Evolutionary conservation across 768 basidiomycete genomes (phyloP).

Genomic region (Termitomyces sp.): DNA sequence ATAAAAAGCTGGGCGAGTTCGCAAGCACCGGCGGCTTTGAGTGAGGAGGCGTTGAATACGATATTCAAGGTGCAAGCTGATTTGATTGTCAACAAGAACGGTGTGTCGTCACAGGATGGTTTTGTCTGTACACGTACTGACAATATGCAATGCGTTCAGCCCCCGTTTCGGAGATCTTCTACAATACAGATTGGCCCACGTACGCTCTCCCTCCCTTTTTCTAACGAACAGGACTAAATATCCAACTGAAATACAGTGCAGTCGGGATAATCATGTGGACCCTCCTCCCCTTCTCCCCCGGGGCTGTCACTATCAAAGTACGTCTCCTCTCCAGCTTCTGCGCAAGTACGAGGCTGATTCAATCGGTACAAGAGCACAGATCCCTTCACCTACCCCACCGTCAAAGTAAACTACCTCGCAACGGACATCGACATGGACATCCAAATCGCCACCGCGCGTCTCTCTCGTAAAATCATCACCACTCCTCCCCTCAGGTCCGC

Average conservation of each 20-base stretch:
- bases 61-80: slow-evolving; percentile 42
- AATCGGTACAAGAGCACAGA: slow-evolving; percentile 29
- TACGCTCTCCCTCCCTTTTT: slow-evolving; percentile 14
- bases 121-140: background rate
- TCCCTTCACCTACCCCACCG: slow-evolving; percentile 40
- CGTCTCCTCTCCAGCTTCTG: background rate
- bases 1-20: slow-evolving; percentile 36
- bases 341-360: background rate
- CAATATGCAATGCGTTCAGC: slow-evolving; percentile 19
- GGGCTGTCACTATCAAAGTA: slow-evolving; percentile 42
- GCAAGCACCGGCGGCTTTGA: slow-evolving; percentile 33
- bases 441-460: slow-evolving; percentile 41
- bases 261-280: slow-evolving; percentile 48
- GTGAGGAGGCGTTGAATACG: slow-evolving; percentile 31
- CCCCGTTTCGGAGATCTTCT: slow-evolving; percentile 43
- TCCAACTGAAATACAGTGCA: slow-evolving; percentile 18
- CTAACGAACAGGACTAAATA: background rate
- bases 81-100: slow-evolving; percentile 40
- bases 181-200: slow-evolving; percentile 39
- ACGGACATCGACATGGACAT: slow-evolving; percentile 42
- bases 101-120: slow-evolving; percentile 22
- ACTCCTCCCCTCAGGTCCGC: background rate
- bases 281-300: slow-evolving; percentile 50
- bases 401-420: slow-evolving; percentile 47
- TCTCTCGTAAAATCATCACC: slow-evolving; percentile 25